A percentile compares a stretch with the other conserved stretches of the same genome.
Evolutionary conservation across 495 filamentous ascomycete genomes (phyloP).

Genomic region (Annulohypoxylon bovei): DNA sequence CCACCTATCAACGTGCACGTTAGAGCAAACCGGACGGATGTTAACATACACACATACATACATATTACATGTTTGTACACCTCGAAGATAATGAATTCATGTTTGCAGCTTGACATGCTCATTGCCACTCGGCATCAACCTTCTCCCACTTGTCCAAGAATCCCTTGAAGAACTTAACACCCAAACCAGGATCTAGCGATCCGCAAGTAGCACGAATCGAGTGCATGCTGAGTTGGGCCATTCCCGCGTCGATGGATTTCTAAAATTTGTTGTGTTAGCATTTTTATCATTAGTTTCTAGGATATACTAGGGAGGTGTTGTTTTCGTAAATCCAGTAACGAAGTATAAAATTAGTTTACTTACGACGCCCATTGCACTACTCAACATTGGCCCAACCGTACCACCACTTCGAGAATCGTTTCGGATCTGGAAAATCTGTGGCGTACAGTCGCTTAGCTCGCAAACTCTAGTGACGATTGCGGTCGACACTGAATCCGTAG

Average conservation of each 20-base stretch:
- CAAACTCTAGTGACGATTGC: constrained; percentile 80
- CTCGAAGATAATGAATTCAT: background rate
- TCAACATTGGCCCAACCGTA: constrained; percentile 95
- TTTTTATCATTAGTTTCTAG: too few relatives aligned
- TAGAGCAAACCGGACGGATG: background rate
- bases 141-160: constrained; percentile 90
- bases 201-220: constrained; percentile 92
- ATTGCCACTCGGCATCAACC: constrained; percentile 84
- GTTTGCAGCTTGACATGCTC: constrained; percentile 25
- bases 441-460: constrained; percentile 69
- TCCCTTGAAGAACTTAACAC: constrained; percentile 86
- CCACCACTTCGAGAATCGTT: constrained; percentile 90
- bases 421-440: constrained; percentile 94
- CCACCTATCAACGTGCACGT: background rate
- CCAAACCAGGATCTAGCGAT: constrained; percentile 84
- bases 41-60: constrained; percentile 6
- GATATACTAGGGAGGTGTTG: too few relatives aligned
- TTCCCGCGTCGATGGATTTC: constrained; percentile 88
- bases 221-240: constrained; percentile 96
- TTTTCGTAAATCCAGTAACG: too few relatives aligned
- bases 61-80: constrained; percentile 16
- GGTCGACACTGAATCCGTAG: constrained; percentile 83
- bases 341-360: too few relatives aligned
- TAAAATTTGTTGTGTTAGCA: too few relatives aligned
- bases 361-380: constrained; percentile 80